Base-by-base conservation (phyloP, 306 rosid species). In the Alnus glutinosa region DNA sequence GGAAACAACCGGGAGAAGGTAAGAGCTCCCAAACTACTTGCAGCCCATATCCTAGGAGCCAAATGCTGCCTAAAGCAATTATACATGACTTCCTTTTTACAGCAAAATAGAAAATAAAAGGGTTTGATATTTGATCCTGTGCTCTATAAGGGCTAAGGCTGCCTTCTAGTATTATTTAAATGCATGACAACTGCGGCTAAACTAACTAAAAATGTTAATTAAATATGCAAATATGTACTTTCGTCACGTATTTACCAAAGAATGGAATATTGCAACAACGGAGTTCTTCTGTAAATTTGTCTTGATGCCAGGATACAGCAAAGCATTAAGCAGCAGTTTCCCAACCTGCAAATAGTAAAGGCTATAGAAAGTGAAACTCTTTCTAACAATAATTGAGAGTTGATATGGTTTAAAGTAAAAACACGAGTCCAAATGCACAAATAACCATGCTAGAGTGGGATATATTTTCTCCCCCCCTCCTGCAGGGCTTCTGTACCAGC, bases 231-330 rank as follows among this genome's bases (percentile, higher is more conserved):
- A 76, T 37, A 44, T 13, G 18, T 37, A 54, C 64, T 54, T 57
- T 46, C 66, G 39, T 19, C 52, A 46, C 42, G 68, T 74, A 57
- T 85, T 88, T 87, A 96, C 99, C 93, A 90, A 80, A 39, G 97
- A 93, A 82, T 93, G 98, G 73, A 96, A 93, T 88, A 96, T 96
- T 32, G 99, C 93, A 75, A 93, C 97, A 59, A 96, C 55, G 75
- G 99, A 88, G 84, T 96, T 96, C 96, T 96, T 96, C 80, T 93
- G 98, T 28, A 74, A 68, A 83, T 78, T 91, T 70, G 98, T 96
- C 89, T 96, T 96, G 86, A 96, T 93, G 79, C 99, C 98, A 39
- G 94, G 93, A 85, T 96, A 96, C 66, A 96, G 61, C 83, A 89
- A 87, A 49, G 99, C 97, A 84, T 96, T 96, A 55, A 96, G 98